phyloP scores from a whole-genome alignment of 2,329 filamentous ascomycete genomes.

The Trichoderma simmonsii region DNA sequence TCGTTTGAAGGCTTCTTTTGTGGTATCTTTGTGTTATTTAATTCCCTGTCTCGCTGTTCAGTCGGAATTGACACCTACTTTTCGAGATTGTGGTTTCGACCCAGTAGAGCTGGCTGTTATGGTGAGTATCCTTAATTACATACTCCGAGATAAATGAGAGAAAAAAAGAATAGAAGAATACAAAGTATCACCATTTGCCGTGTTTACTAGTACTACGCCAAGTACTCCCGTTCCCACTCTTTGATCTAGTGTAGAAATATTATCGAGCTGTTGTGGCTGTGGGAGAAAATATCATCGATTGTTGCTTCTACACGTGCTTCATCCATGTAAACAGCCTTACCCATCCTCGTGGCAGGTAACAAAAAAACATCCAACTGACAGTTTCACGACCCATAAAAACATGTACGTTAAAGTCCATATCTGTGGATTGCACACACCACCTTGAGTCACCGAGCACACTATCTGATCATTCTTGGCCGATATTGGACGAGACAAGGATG shows the following conservation, averaged over 20 bases:
- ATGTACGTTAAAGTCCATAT: neutral
- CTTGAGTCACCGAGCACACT: neutral
- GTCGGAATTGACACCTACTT: neutral
- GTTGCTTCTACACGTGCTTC: neutral
- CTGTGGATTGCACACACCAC: neutral
- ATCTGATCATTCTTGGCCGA: neutral
- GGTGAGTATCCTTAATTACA: neutral
- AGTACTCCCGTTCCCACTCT: neutral
- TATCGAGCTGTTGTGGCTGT: neutral
- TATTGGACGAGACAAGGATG: neutral
- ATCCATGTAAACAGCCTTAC: neutral
- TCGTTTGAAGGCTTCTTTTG: neutral
- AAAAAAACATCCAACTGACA: neutral
- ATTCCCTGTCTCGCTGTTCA: neutral
- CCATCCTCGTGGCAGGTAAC: neutral
- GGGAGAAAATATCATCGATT: neutral
- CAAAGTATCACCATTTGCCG: neutral
- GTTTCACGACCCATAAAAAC: neutral
- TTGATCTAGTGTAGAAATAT: neutral
- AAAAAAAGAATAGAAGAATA: neutral
- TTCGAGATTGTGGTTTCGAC: neutral
- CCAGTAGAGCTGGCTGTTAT: neutral
- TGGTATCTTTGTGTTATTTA: neutral
- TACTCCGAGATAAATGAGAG: neutral
- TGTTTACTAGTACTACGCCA: neutral